Evolutionary conservation across 2,329 filamentous ascomycete genomes (phyloP).

Genomic region (Diaporthe australafricana): DNA sequence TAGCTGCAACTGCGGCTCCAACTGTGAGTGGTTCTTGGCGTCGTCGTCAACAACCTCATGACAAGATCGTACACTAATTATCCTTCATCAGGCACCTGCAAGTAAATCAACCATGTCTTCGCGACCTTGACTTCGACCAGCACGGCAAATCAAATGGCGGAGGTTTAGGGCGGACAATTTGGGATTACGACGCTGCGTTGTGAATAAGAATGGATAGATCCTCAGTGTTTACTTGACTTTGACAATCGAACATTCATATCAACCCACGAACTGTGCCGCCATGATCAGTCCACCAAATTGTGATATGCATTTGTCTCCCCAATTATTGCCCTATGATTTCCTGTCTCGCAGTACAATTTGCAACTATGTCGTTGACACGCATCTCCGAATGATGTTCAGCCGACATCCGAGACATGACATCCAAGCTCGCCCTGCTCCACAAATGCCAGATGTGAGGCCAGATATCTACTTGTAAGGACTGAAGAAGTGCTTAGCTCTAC

Average conservation of each 20-base stretch:
- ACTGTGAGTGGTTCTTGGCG: neutral
- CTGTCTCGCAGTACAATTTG: too few species aligned
- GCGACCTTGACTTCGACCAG: neutral
- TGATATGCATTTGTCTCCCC: too few species aligned
- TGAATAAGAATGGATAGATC: slow-evolving; percentile 17
- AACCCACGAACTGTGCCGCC: too few species aligned
- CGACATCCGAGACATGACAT: neutral
- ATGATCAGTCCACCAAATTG: too few species aligned
- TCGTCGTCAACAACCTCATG: neutral
- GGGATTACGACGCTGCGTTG: neutral
- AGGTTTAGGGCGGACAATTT: neutral
- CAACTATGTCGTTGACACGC: too few species aligned
- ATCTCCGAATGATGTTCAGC: too few species aligned
- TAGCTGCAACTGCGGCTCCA: slow-evolving; percentile 26
- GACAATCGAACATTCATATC: slow-evolving; percentile 5
- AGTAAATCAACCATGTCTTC: neutral
- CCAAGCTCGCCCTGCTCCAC: too few species aligned
- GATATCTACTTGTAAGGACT: too few species aligned
- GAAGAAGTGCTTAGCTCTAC: too few species aligned
- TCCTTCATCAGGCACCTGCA: neutral
- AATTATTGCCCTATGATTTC: too few species aligned
- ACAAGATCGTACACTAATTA: neutral
- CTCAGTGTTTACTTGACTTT: neutral
- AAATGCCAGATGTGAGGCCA: too few species aligned
- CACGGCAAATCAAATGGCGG: neutral